Base-by-base conservation (phyloP, 495 filamentous ascomycete genomes). In the Penicillium malachiteum region DNA sequence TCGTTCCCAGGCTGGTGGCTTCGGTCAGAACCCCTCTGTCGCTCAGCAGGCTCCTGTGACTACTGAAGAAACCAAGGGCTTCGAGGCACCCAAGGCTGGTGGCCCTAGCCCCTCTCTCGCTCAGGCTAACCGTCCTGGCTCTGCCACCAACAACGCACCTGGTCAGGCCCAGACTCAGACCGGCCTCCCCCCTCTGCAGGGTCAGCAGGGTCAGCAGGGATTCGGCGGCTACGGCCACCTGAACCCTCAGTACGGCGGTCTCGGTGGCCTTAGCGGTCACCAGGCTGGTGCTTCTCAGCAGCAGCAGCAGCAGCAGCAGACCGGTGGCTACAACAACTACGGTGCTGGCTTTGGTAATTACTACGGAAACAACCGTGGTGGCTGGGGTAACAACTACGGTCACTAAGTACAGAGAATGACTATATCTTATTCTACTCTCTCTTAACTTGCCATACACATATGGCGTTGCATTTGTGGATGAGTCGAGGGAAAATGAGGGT, bases 91-190 rank as follows among this genome's bases (percentile, higher is more conserved):
- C 51, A 94, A 95, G 63, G 74, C 84, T 34, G 80, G 81, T 40
- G 91, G 90, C 6, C 91, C 92, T 3, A 95, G 90, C 71, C 92
- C 92, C 31, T 90, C 90, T 7, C 82, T 96, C 30, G 85, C 84
- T 31, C 88, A 90, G 63, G 87, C 89, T 35, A 78, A 78, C 63
- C 88, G 92, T 53, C 91, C 92, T 13, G 91, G 90, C 16, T 96
- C 92, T 33, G 90, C 92, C 12, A 86, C 87, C 12, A 94, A 91
- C 71, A 86, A 80, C 57, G 80, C 79, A 12, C 81, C 84, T 14
- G 82, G 81, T 7, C 88, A 91, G 67, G 71, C 79, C 48, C 73
- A 77, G 60, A 74, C 69, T 35, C 79, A 81, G 59, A 71, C 71
- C 44, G 83, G 87, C 32, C 78, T 93, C 43, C 90, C 89, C 30